Percentiles rank a stretch among this genome's conserved stretches.
These are phyloP conservation scores for Trichosporon sp. DNA, from an alignment of 1,284 basidiomycete genomes.

Conservation along the genomic window DNA sequence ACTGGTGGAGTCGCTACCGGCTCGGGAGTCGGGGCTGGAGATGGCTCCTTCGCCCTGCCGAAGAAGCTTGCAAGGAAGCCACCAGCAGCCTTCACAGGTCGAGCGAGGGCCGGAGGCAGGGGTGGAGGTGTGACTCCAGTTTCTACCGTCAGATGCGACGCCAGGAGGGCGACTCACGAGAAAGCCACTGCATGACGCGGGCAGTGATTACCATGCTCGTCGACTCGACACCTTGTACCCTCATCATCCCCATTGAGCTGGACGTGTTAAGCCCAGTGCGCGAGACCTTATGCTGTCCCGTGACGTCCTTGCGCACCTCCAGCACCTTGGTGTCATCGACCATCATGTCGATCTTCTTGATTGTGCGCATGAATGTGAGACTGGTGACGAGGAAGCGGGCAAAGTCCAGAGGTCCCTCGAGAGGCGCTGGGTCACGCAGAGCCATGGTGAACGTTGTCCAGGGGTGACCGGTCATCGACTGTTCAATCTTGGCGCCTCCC, in stretches of 20 bases:
- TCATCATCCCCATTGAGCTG: conserved; percentile 60
- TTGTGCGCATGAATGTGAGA: conserved; percentile 86
- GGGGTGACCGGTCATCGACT: conserved; percentile 45
- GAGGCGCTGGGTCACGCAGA: conserved; percentile 73
- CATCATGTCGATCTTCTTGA: conserved; percentile 70
- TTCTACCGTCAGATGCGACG: conserved; percentile 46
- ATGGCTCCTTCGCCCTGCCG: conserved; percentile 42
- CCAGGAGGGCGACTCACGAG: conserved; percentile 25
- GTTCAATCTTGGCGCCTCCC: conserved; percentile 27
- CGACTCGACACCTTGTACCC: conserved; percentile 60
- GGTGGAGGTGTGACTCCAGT: conserved; percentile 56
- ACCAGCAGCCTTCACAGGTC: conserved; percentile 63
- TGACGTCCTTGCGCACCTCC: conserved; percentile 65
- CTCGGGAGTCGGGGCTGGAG: conserved; percentile 48
- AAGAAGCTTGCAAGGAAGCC: conserved; percentile 63
- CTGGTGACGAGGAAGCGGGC: conserved; percentile 86
- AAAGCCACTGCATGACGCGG: conserved; percentile 70
- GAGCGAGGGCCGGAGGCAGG: conserved; percentile 33
- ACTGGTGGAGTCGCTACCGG: conserved; percentile 47
- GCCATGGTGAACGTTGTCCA: conserved; percentile 94
- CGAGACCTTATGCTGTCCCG: conserved; percentile 59
- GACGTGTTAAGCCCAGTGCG: conserved; percentile 51
- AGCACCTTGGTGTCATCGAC: conserved; percentile 75
- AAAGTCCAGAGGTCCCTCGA: conserved; percentile 78
- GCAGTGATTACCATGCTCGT: conserved; percentile 75